A percentile compares a stretch with the other conserved stretches of the same genome.
Evolutionary conservation across 1,284 basidiomycete genomes (phyloP).

Genomic region (Ustilago cynodontis): DNA sequence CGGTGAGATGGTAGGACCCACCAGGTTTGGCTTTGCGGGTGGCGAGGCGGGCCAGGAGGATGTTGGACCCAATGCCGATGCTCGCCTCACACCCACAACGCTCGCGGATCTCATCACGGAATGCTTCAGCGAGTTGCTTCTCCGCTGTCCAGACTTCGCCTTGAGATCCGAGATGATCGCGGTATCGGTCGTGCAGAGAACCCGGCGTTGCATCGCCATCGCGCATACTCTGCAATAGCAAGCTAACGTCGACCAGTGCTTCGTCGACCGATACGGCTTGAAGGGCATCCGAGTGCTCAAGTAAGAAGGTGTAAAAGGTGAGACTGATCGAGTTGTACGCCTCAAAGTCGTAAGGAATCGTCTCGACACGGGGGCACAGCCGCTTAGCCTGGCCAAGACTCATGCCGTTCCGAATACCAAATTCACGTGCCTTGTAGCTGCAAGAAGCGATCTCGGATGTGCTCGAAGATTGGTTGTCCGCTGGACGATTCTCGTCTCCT

Average conservation of each 20-base stretch:
- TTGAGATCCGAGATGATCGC: constrained; percentile 39
- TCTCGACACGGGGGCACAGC: constrained; percentile 73
- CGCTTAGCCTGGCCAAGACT: constrained; percentile 74
- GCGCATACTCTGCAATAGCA: constrained; percentile 72
- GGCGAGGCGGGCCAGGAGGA: constrained; percentile 90
- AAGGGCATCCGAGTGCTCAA: constrained; percentile 88
- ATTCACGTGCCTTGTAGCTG: constrained; percentile 90
- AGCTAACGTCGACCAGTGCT: constrained; percentile 89
- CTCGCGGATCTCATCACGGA: constrained; percentile 80
- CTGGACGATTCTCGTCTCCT: constrained; percentile 34
- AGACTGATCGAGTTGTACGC: constrained; percentile 74
- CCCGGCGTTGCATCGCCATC: constrained; percentile 20
- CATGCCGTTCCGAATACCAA: constrained; percentile 94
- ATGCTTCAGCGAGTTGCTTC: constrained; percentile 78
- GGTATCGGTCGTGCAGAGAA: constrained; percentile 31
- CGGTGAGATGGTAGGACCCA: constrained; percentile 81
- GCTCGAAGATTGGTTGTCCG: constrained; percentile 51
- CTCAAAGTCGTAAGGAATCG: constrained; percentile 92
- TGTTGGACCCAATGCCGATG: constrained; percentile 91
- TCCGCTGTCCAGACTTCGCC: constrained; percentile 53
- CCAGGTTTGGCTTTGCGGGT: constrained; percentile 92
- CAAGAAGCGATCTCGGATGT: constrained; percentile 86
- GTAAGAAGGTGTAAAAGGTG: constrained; percentile 91
- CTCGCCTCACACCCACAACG: constrained; percentile 83
- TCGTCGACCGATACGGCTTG: constrained; percentile 97